Conservation (phyloP, 805 yeast genomes). For the Isabelozyma heimii region DNA sequence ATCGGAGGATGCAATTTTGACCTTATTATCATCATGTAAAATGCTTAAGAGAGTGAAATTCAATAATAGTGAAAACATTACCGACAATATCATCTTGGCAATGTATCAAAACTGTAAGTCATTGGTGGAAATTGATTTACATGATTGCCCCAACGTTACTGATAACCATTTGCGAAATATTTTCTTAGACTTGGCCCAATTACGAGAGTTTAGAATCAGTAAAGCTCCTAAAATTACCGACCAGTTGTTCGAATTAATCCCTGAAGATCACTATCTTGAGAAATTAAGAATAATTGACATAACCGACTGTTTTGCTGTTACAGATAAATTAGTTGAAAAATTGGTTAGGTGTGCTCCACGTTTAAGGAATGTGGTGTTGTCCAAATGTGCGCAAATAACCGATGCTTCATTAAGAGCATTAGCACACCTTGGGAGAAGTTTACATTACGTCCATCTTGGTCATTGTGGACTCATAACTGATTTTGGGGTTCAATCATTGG, state of each 20-base stretch:
- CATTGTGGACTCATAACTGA: conserved; percentile 92
- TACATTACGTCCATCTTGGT: conserved; percentile 90
- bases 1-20: conserved; percentile 59
- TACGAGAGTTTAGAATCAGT: conserved; percentile 82
- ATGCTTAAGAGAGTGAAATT: conserved; percentile 79
- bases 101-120: conserved; percentile 72
- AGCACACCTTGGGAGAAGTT: conserved; percentile 68
- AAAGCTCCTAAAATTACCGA: conserved; percentile 70
- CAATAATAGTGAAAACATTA: conserved; percentile 64
- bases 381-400: conserved; percentile 84
- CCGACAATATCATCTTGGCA: conserved; percentile 58
- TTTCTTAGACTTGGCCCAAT: conserved; percentile 60
- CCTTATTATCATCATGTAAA: conserved; percentile 61
- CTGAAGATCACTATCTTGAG: conserved; percentile 50
- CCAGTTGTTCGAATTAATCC: conserved; percentile 54
- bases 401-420: conserved; percentile 75
- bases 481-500: conserved; percentile 73
- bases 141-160: conserved; percentile 72
- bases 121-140: conserved; percentile 86
- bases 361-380: conserved; percentile 80
- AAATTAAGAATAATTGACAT: conserved; percentile 79
- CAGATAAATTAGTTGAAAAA: conserved; percentile 74
- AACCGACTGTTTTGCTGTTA: conserved; percentile 76
- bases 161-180: conserved; percentile 58
- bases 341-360: conserved; percentile 79